Evolutionary conservation across 495 filamentous ascomycete species (phyloP).

Genomic region (Hypoxylon lenormandii): DNA sequence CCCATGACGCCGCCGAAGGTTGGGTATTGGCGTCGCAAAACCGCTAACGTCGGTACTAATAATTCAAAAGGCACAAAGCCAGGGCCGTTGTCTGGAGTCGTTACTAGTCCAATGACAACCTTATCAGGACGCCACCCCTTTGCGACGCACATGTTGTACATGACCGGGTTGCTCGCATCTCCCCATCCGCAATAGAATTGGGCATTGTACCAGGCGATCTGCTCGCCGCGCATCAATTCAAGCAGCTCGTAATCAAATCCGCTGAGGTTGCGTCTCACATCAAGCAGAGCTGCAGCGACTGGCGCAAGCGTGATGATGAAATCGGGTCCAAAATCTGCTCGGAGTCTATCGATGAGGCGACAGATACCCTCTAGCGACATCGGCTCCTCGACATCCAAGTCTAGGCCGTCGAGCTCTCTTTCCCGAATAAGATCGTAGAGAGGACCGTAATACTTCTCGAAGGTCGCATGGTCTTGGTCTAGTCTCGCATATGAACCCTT

Average conservation of each 20-base stretch:
- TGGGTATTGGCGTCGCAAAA: slow-evolving; percentile 65
- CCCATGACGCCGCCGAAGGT: slow-evolving; percentile 85
- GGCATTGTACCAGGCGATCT: slow-evolving; percentile 82
- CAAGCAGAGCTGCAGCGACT: slow-evolving; percentile 76
- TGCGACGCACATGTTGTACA: slow-evolving; percentile 73
- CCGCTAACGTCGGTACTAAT: slow-evolving; percentile 55
- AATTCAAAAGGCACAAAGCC: slow-evolving; percentile 55
- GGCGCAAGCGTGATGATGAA: slow-evolving; percentile 85
- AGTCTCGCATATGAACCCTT: slow-evolving; percentile 74
- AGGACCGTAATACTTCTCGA: slow-evolving; percentile 75
- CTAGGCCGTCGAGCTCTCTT: slow-evolving; percentile 74
- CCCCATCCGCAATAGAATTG: slow-evolving; percentile 91
- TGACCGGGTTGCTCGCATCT: slow-evolving; percentile 65
- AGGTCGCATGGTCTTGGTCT: slow-evolving; percentile 65
- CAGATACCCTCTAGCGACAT: slow-evolving; percentile 78
- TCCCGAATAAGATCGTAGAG: slow-evolving; percentile 69
- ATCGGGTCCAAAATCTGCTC: slow-evolving; percentile 73
- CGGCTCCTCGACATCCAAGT: slow-evolving; percentile 84
- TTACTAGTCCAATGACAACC: slow-evolving; percentile 78
- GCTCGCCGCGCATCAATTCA: slow-evolving; percentile 58
- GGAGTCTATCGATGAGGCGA: slow-evolving; percentile 76
- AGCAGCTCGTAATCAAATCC: slow-evolving; percentile 79
- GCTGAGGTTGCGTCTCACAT: slow-evolving; percentile 68
- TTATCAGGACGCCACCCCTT: slow-evolving; percentile 73
- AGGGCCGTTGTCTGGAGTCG: slow-evolving; percentile 74